These are phyloP conservation scores for Alternaria rosae DNA, from an alignment of 2,329 filamentous ascomycete species.

Conservation along the genomic window DNA sequence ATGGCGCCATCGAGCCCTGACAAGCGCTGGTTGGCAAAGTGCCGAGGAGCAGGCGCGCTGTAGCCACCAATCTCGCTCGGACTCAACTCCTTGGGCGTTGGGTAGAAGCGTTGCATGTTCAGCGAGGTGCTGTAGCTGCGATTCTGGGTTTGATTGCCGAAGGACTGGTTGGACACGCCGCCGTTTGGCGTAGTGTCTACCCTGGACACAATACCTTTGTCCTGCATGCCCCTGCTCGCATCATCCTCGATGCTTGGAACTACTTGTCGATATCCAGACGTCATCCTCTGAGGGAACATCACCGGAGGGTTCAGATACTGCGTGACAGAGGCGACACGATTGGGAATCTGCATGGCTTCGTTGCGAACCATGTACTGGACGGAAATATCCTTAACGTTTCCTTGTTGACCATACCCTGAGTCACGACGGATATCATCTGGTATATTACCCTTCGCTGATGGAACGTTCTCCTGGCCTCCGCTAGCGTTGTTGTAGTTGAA, in stretches of 20 bases:
- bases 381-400: conserved; percentile 14
- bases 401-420: conserved; percentile 23
- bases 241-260: conserved; percentile 21
- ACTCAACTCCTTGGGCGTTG: conserved; percentile 31
- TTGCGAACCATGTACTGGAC: conserved; percentile 20
- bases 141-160: conserved; percentile 37
- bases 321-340: conserved; percentile 18
- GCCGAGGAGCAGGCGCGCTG: conserved; percentile 18
- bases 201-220: conserved; percentile 26
- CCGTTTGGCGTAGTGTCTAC: conserved; percentile 17
- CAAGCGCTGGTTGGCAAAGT: conserved; percentile 35
- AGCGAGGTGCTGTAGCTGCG: conserved; percentile 29
- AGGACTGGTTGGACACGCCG: conserved; percentile 26
- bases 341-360: conserved; percentile 23
- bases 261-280: conserved; percentile 16
- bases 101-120: conserved; percentile 37
- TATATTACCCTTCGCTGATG: conserved; percentile 19
- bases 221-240: conserved; percentile 14
- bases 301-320: conserved; percentile 23
- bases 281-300: conserved; percentile 19
- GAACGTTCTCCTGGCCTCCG: conserved; percentile 37
- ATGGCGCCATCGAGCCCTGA: conserved; percentile 50
- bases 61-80: conserved; percentile 13
- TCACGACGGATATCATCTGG: conserved; percentile 19
- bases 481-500: conserved; percentile 27